A percentile compares a stretch with the other conserved stretches of the same genome.
These are phyloP conservation scores for Coemansia brasiliensis DNA, from an alignment of 192 early-diverging fungal genomes.

Conservation along the genomic window DNA sequence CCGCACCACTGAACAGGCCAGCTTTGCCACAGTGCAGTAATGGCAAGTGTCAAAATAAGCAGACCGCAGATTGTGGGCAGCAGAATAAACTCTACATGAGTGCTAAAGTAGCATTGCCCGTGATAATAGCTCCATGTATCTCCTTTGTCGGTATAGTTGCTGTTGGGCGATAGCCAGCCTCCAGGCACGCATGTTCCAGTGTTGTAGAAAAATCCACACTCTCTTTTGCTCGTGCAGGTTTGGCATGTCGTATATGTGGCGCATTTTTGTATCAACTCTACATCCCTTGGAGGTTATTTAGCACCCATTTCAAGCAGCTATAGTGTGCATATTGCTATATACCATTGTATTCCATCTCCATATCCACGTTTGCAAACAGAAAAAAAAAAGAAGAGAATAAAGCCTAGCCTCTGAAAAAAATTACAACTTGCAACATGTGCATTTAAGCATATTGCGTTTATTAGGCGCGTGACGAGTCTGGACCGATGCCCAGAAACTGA, in stretches of 20 bases:
- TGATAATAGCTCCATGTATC: slow-evolving; percentile 47
- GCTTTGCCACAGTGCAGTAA: slow-evolving; percentile 33
- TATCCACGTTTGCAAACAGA: background rate
- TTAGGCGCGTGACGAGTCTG: slow-evolving; percentile 16
- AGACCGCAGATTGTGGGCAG: slow-evolving; percentile 31
- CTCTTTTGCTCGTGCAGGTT: slow-evolving; percentile 26
- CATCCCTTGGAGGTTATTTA: background rate
- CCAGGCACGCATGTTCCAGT: slow-evolving; percentile 39
- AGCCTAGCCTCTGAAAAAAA: background rate
- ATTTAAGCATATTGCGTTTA: background rate
- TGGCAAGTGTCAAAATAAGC: slow-evolving; percentile 22
- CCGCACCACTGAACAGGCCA: slow-evolving; percentile 13
- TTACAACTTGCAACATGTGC: background rate
- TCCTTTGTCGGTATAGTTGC: slow-evolving; percentile 27
- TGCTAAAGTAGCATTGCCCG: slow-evolving; percentile 42
- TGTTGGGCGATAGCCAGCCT: slow-evolving; percentile 33
- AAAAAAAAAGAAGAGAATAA: background rate
- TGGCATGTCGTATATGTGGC: slow-evolving; percentile 20
- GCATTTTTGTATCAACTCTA: slow-evolving; percentile 10
- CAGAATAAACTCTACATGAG: slow-evolving; percentile 37
- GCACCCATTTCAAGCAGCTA: background rate
- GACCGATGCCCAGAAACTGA: slow-evolving; percentile 21
- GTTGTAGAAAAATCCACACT: slow-evolving; percentile 43
- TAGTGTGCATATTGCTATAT: background rate
- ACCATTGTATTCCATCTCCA: too few species aligned